Conservation (phyloP, 805 yeast species). For the Wickerhamomyces pijperi region DNA sequence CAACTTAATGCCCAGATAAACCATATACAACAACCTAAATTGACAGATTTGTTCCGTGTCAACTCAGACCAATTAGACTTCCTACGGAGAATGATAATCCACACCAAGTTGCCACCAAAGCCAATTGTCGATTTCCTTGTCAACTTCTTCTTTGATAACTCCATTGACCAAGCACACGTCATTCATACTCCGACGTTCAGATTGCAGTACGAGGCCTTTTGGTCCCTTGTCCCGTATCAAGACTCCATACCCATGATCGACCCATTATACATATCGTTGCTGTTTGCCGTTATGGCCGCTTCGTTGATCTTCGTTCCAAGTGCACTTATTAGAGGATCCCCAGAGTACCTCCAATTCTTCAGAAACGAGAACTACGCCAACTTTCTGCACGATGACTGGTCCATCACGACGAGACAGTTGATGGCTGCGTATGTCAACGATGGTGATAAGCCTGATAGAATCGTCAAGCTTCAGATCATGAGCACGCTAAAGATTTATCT, state of each 20-base stretch:
- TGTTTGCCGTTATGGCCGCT: conserved; percentile 5
- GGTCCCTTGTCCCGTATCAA: conserved; percentile 2
- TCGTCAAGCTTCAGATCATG: conserved; percentile 2
- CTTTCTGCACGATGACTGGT: conserved; percentile 5
- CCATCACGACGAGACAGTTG: conserved; percentile 11
- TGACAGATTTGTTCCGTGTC: neutral
- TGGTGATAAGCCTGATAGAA: neutral
- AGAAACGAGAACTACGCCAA: conserved; percentile 1
- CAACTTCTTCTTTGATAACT: conserved; percentile 8
- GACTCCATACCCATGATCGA: conserved; percentile 6
- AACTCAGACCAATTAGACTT: neutral
- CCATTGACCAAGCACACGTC: conserved; percentile 3
- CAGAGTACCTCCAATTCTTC: conserved; percentile 2
- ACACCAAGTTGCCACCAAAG: conserved; percentile 6
- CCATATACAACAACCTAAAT: neutral
- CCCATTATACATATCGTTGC: conserved; percentile 6
- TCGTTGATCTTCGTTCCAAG: conserved; percentile 6
- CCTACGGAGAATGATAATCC: neutral
- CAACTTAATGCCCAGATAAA: too few species aligned
- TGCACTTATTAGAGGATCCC: conserved; percentile 5
- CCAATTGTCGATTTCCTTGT: conserved; percentile 7
- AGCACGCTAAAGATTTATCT: conserved; percentile 2
- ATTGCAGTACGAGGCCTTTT: conserved; percentile 7
- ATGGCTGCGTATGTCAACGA: conserved; percentile 4
- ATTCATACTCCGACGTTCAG: conserved; percentile 6